Percentiles rank a stretch among this genome's conserved stretches.
phyloP scores from a whole-genome alignment of 2,329 filamentous ascomycete species.

The Xylaria sp. region DNA sequence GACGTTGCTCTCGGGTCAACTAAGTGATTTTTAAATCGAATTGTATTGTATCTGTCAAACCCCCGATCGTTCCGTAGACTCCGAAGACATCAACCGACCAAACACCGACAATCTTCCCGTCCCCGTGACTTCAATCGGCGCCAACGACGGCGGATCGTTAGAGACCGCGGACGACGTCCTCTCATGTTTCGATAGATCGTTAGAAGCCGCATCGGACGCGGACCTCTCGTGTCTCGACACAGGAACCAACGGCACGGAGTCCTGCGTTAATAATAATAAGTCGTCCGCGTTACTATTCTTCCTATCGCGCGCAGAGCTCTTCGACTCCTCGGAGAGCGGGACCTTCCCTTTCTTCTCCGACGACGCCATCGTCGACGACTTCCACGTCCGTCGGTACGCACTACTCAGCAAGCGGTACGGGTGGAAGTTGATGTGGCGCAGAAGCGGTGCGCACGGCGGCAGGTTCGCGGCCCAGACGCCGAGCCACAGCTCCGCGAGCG shows the following conservation, averaged over 20 bases:
- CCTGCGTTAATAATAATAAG: constrained; percentile 1
- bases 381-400: constrained; percentile 29
- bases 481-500: constrained; percentile 33
- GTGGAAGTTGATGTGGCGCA: constrained; percentile 28
- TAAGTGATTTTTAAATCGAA: background rate
- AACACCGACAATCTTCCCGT: constrained; percentile 27
- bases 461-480: constrained; percentile 37
- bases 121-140: constrained; percentile 15
- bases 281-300: background rate
- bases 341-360: background rate
- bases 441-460: constrained; percentile 33
- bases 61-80: background rate
- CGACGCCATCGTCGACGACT: constrained; percentile 20
- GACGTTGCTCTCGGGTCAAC: background rate
- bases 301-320: background rate
- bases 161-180: background rate
- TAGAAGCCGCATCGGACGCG: background rate
- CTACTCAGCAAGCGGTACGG: constrained; percentile 27
- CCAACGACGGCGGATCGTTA: constrained; percentile 24
- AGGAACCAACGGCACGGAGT: constrained; percentile 10
- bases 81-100: background rate
- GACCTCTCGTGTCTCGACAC: background rate
- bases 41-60: background rate
- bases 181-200: constrained; percentile 15
- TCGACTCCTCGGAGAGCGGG: background rate